Conservation (phyloP, 495 filamentous ascomycete genomes). For the Penicillium crystallinum region DNA sequence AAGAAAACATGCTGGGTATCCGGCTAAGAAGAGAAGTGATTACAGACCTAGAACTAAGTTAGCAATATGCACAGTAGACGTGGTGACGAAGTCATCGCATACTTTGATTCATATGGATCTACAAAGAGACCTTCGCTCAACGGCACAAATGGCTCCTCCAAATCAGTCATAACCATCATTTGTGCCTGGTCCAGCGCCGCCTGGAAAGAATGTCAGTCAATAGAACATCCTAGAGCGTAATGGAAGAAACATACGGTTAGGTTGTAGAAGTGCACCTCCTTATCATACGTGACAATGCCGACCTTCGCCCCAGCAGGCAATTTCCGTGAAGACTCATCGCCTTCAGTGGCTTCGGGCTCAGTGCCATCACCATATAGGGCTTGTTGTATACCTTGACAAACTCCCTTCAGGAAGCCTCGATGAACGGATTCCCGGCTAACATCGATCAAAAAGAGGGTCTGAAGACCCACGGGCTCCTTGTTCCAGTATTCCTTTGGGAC, state of each 20-base stretch:
- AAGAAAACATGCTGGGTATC: constrained; percentile 78
- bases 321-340: constrained; percentile 46
- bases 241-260: constrained; percentile 56
- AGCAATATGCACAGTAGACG: background rate
- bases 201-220: constrained; percentile 39
- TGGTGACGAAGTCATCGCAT: constrained; percentile 12
- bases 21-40: constrained; percentile 78
- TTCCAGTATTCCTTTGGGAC: constrained; percentile 99
- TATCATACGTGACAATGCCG: constrained; percentile 93
- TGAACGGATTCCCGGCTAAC: constrained; percentile 85
- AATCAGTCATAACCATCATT: constrained; percentile 97
- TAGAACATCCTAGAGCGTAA: background rate
- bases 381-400: constrained; percentile 81
- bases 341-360: constrained; percentile 48
- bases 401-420: constrained; percentile 82
- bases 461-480: constrained; percentile 82
- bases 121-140: constrained; percentile 90
- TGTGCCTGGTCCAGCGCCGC: constrained; percentile 79
- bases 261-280: constrained; percentile 96
- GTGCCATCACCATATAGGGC: constrained; percentile 70
- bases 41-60: constrained; percentile 48
- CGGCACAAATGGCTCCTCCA: constrained; percentile 95
- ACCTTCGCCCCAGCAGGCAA: constrained; percentile 80
- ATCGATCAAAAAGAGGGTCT: constrained; percentile 89
- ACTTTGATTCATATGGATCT: constrained; percentile 89